Percentiles rank a stretch among this genome's conserved stretches.
phyloP scores from a whole-genome alignment of 495 filamentous ascomycete species.

The Neurospora discreta region DNA sequence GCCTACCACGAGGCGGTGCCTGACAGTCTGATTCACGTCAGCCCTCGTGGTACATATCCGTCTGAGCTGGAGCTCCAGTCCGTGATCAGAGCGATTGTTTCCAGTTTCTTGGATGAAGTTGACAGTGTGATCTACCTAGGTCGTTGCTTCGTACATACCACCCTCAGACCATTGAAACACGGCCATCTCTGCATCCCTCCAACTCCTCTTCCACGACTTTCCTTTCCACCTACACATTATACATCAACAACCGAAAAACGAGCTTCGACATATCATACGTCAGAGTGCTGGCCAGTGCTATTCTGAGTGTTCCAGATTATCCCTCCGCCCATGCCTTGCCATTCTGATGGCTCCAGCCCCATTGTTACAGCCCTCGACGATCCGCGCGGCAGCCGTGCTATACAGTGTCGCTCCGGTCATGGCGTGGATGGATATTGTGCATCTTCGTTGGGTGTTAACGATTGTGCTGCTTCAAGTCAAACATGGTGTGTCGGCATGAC shows the following conservation, averaged over 20 bases:
- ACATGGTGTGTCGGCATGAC: not conserved
- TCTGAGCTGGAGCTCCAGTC: not conserved
- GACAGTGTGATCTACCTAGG: not conserved
- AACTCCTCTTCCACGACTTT: not conserved
- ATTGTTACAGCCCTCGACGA: constrained; percentile 28
- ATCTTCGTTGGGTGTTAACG: constrained; percentile 37
- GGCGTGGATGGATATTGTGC: constrained; percentile 36
- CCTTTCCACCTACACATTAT: not conserved
- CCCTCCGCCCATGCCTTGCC: constrained; percentile 16
- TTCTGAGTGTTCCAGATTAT: constrained; percentile 18
- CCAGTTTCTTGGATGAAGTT: not conserved
- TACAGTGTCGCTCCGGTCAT: constrained; percentile 19
- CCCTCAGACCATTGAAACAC: not conserved
- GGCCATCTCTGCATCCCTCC: not conserved
- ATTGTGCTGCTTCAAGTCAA: constrained; percentile 11
- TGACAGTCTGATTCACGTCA: not conserved
- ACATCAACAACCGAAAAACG: constrained; percentile 4
- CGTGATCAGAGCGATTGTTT: not conserved
- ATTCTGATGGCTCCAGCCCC: constrained; percentile 17
- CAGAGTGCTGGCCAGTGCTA: constrained; percentile 5
- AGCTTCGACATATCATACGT: constrained; percentile 18
- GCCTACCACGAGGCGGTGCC: not conserved
- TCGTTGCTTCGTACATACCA: not conserved
- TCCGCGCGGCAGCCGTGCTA: constrained; percentile 26
- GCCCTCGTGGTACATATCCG: not conserved